phyloP scores from a whole-genome alignment of 768 basidiomycete species.

The Lactarius psammicola region DNA sequence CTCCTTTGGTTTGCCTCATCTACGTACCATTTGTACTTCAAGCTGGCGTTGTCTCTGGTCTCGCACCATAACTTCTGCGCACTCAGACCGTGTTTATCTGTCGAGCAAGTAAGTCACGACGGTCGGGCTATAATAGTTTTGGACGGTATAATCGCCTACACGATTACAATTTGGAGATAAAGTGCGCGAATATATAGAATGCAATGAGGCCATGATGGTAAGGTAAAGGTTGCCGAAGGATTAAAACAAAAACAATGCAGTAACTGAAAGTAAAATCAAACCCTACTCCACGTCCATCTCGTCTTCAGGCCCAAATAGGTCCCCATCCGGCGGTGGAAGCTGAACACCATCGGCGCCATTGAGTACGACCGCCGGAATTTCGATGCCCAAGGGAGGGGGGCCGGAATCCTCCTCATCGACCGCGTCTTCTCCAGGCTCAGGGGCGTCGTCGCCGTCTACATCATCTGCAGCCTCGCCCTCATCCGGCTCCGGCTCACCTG shows the following conservation, averaged over 20 bases:
- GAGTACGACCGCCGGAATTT: constrained; percentile 20
- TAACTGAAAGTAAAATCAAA: background rate
- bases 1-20: constrained; percentile 77
- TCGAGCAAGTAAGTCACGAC: background rate
- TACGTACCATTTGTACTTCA: constrained; percentile 75
- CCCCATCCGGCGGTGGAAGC: constrained; percentile 22
- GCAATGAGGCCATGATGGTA: background rate
- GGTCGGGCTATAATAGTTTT: background rate
- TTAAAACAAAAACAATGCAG: background rate
- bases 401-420: constrained; percentile 34
- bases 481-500: constrained; percentile 52
- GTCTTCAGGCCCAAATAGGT: constrained; percentile 27
- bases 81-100: background rate
- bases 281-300: constrained; percentile 36
- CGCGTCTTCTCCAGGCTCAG: constrained; percentile 34
- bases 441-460: constrained; percentile 38
- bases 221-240: background rate
- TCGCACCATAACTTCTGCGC: constrained; percentile 17
- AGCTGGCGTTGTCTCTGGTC: constrained; percentile 54
- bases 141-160: background rate
- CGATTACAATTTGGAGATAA: background rate
- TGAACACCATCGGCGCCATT: constrained; percentile 18
- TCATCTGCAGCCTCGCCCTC: constrained; percentile 41
- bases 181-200: background rate
- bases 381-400: constrained; percentile 18